phyloP scores from a whole-genome alignment of 805 yeast genomes.

The Yarrowia phangngaensis region DNA sequence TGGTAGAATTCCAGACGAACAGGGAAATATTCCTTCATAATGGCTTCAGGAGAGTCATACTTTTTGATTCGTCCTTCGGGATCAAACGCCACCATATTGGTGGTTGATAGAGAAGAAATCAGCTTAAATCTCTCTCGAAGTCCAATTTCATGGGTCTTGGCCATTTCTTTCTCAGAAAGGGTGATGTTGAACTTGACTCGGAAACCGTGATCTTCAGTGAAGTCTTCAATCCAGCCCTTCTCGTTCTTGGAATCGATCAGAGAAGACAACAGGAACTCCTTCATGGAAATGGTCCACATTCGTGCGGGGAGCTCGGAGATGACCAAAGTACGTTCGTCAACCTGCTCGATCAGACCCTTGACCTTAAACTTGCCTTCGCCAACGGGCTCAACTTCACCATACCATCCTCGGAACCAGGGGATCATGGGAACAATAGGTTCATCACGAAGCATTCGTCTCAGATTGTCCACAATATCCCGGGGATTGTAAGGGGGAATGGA shows the following conservation, averaged over 20 bases:
- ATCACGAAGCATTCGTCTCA: constrained; percentile 67
- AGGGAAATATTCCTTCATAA: constrained; percentile 76
- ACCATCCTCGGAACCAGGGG: constrained; percentile 98
- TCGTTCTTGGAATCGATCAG: constrained; percentile 49
- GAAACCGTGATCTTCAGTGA: constrained; percentile 88
- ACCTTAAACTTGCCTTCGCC: constrained; percentile 64
- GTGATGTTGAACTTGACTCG: constrained; percentile 76
- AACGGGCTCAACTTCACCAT: constrained; percentile 65
- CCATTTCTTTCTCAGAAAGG: constrained; percentile 77
- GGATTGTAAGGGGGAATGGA: constrained; percentile 90
- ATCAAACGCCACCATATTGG: constrained; percentile 96
- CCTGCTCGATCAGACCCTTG: constrained; percentile 74
- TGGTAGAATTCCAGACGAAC: constrained; percentile 88
- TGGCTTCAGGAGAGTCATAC: constrained; percentile 71
- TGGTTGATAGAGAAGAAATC: constrained; percentile 59
- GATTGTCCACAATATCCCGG: constrained; percentile 67
- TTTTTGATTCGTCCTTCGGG: constrained; percentile 80
- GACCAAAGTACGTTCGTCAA: constrained; percentile 74
- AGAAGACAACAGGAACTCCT: constrained; percentile 74
- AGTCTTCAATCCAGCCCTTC: constrained; percentile 78
- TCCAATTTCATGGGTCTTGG: constrained; percentile 67
- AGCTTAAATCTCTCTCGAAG: constrained; percentile 80
- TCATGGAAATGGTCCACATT: constrained; percentile 88
- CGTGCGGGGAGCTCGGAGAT: constrained; percentile 91
- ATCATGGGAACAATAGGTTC: constrained; percentile 67